Percentiles rank a stretch among this genome's conserved stretches.
Conservation (phyloP, 169 alveolate genomes). For the Toxoplasma gondii region DNA sequence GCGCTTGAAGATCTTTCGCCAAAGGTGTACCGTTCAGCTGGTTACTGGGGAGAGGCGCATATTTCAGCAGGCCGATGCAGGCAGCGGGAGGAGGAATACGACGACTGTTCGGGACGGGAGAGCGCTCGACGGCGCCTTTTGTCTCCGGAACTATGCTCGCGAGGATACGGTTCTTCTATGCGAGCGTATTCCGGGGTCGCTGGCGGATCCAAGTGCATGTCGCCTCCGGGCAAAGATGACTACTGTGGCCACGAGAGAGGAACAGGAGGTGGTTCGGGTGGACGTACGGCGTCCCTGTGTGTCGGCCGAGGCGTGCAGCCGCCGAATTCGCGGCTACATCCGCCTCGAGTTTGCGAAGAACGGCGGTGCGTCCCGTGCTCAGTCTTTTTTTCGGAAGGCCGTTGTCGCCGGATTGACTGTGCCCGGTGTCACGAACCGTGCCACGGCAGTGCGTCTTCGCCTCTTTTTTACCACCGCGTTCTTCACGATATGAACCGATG, state of each 20-base stretch:
- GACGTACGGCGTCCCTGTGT: neutral
- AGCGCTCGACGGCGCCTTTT: neutral
- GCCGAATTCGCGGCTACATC: neutral
- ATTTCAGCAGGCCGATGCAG: neutral
- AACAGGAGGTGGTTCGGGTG: neutral
- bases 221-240: neutral
- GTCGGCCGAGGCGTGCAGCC: neutral
- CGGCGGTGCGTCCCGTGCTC: constrained; percentile 12
- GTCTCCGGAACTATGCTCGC: neutral
- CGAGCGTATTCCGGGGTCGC: neutral
- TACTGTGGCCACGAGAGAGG: neutral
- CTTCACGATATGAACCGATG: neutral
- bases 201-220: neutral
- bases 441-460: neutral
- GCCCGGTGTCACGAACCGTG: constrained; percentile 13
- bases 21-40: neutral
- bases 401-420: neutral
- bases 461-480: neutral
- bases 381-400: neutral
- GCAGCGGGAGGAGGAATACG: neutral
- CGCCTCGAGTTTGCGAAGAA: neutral
- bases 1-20: neutral
- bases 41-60: neutral
- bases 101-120: neutral
- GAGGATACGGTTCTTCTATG: neutral